phyloP scores from a whole-genome alignment of 257 asterid species.

The Rhazya stricta region DNA sequence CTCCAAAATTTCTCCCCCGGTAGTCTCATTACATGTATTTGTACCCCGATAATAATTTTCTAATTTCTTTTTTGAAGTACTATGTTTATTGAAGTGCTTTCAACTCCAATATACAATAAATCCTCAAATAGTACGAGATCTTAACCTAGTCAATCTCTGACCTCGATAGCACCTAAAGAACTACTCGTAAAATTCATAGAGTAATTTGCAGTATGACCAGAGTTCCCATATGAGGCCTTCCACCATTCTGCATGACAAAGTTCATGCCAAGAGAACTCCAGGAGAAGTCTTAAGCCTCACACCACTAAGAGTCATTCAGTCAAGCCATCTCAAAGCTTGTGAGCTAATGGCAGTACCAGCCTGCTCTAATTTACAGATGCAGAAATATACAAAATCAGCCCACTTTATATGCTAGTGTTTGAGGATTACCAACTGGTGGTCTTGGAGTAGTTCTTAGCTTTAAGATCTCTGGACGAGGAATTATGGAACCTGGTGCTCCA shows the following conservation, averaged over 20 bases:
- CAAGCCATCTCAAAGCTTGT: not conserved
- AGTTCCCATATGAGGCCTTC: too few species aligned
- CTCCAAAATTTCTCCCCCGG: not conserved
- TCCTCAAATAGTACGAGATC: not conserved
- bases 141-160: too few species aligned
- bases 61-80: not conserved
- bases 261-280: not conserved
- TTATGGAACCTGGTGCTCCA: slow-evolving; percentile 76
- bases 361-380: not conserved
- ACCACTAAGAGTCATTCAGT: not conserved
- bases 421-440: slow-evolving; percentile 63
- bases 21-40: too few species aligned
- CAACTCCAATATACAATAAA: not conserved
- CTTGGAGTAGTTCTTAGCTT: slow-evolving; percentile 78
- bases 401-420: not conserved
- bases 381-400: not conserved
- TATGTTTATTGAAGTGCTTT: not conserved
- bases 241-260: not conserved
- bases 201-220: not conserved
- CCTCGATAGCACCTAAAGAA: not conserved
- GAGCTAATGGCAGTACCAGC: not conserved
- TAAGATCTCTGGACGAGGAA: slow-evolving; percentile 90
- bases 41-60: too few species aligned
- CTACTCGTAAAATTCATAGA: not conserved
- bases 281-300: not conserved